Percentiles rank a stretch among this genome's conserved stretches.
These are phyloP conservation scores for Scheffersomyces insectosa DNA, from an alignment of 1,139 yeast genomes.

Conservation along the genomic window DNA sequence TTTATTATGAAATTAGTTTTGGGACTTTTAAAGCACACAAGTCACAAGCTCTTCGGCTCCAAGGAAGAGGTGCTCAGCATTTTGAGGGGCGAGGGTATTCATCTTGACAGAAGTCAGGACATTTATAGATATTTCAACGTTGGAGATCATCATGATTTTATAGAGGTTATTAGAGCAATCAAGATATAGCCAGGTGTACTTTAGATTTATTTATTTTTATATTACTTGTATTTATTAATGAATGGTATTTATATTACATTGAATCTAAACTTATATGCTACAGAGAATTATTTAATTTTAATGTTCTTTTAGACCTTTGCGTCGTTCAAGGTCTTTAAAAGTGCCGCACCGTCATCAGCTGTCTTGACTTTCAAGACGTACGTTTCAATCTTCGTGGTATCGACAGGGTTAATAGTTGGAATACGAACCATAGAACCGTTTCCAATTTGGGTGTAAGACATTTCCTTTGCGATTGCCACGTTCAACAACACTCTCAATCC, in stretches of 20 bases:
- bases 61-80: slow-evolving; percentile 43
- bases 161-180: slow-evolving; percentile 34
- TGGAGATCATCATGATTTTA: slow-evolving; percentile 52
- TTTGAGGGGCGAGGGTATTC: slow-evolving; percentile 27
- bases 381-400: slow-evolving; percentile 44
- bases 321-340: slow-evolving; percentile 56
- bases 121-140: slow-evolving; percentile 38
- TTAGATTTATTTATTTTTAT: neutral
- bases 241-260: neutral
- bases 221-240: slow-evolving; percentile 1
- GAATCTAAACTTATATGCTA: neutral
- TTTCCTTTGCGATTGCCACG: slow-evolving; percentile 49
- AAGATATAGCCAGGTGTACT: slow-evolving; percentile 5
- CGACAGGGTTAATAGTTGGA: slow-evolving; percentile 51
- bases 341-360: slow-evolving; percentile 63
- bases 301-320: slow-evolving; percentile 5
- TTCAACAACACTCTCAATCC: slow-evolving; percentile 80
- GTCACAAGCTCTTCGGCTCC: slow-evolving; percentile 55
- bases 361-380: slow-evolving; percentile 72
- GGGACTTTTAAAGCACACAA: slow-evolving; percentile 48
- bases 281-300: neutral
- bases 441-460: slow-evolving; percentile 59
- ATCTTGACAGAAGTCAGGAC: slow-evolving; percentile 8
- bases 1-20: slow-evolving; percentile 49
- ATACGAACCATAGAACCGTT: slow-evolving; percentile 60